Percentiles rank a stretch among this genome's conserved stretches.
phyloP scores from a whole-genome alignment of 2,329 filamentous ascomycete genomes.

The Calonectria pseudoturangicola region DNA sequence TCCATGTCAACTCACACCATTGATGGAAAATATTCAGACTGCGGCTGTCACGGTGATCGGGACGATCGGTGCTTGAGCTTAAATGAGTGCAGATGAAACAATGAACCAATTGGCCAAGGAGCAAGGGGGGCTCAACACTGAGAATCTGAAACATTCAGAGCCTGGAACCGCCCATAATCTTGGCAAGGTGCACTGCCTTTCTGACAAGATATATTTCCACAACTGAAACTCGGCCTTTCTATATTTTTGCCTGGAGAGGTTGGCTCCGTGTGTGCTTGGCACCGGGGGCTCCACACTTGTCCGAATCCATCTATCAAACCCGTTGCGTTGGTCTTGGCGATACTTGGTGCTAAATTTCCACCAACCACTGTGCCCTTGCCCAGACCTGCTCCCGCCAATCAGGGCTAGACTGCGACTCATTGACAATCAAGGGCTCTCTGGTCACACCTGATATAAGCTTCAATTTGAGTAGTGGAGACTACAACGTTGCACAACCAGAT shows the following conservation, averaged over 20 bases:
- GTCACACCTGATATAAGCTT: conserved; percentile 14
- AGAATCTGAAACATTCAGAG: not conserved
- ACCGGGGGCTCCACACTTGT: not conserved
- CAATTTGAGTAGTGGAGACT: conserved; percentile 23
- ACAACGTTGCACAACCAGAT: conserved; percentile 10
- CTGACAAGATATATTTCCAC: no score
- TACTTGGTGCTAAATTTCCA: not conserved
- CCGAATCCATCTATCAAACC: conserved; percentile 11
- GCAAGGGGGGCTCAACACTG: not conserved
- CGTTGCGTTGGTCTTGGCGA: not conserved
- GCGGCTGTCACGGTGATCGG: not conserved
- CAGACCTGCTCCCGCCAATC: not conserved
- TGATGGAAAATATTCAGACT: conserved; percentile 12
- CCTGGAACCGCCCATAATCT: not conserved
- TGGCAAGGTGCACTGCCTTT: conserved; percentile 2
- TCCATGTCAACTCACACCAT: not conserved
- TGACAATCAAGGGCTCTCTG: no score
- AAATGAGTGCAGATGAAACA: not conserved
- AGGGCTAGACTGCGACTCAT: not conserved
- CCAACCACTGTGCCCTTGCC: conserved; percentile 3
- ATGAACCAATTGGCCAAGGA: not conserved
- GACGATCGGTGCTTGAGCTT: conserved; percentile 12
- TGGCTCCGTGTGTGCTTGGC: conserved; percentile 13
- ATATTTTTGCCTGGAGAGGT: conserved; percentile 9
- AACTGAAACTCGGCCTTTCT: not conserved